A percentile compares a stretch with the other conserved stretches of the same genome.
Conservation (phyloP, 306 rosid genomes). For the Trifolium pratense region DNA sequence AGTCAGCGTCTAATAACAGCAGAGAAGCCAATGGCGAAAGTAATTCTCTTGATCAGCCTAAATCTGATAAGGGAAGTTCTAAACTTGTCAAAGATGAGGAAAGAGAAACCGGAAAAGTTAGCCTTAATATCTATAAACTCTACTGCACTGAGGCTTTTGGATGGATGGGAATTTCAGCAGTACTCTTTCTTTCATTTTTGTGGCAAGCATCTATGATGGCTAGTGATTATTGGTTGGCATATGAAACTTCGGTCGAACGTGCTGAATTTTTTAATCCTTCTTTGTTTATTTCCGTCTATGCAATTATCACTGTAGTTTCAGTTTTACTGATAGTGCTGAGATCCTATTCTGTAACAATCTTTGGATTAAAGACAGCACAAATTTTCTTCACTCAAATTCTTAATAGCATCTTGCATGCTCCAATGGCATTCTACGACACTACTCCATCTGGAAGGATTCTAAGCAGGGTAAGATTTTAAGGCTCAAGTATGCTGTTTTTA, state of each 20-base stretch:
- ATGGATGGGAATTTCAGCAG: conserved; percentile 74
- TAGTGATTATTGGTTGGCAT: conserved; percentile 90
- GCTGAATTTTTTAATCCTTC: conserved; percentile 62
- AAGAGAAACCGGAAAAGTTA: conserved; percentile 86
- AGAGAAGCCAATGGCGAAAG: conserved; percentile 61
- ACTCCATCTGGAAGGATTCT: conserved; percentile 96
- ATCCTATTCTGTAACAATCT: conserved; percentile 48
- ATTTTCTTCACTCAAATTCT: conserved; percentile 78
- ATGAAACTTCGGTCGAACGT: conserved; percentile 75
- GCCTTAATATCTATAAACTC: conserved; percentile 68
- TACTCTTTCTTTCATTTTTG: conserved; percentile 55
- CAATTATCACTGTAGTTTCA: conserved; percentile 51
- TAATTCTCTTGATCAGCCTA: conserved; percentile 57
- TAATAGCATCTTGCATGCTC: conserved; percentile 85
- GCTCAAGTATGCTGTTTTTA: conserved; percentile 9
- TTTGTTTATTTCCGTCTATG: conserved; percentile 67
- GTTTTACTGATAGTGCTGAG: conserved; percentile 53
- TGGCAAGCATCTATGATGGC: conserved; percentile 84
- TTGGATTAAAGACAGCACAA: conserved; percentile 86
- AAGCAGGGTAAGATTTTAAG: conserved; percentile 74
- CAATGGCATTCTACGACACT: conserved; percentile 96
- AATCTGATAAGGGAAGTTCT: conserved; percentile 59
- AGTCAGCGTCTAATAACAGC: conserved; percentile 40
- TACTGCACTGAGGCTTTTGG: conserved; percentile 96
- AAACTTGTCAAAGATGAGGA: conserved; percentile 96